phyloP scores from a whole-genome alignment of 164 flowering plant genomes.

The Tetracentron sinense region DNA sequence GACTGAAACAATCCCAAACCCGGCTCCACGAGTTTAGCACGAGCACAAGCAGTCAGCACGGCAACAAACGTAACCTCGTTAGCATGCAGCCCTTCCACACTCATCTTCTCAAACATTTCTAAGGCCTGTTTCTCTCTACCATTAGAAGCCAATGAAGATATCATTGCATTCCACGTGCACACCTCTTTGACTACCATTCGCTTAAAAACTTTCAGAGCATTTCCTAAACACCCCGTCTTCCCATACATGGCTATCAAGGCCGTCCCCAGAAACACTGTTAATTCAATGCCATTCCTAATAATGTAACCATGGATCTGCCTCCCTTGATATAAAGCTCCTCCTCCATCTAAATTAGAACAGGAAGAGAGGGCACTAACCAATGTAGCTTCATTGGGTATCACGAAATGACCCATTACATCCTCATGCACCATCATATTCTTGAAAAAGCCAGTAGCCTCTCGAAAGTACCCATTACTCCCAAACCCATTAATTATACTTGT shows the following conservation, averaged over 20 bases:
- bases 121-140: constrained; percentile 55
- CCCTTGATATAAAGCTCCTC: constrained; percentile 41
- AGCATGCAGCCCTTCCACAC: constrained; percentile 28
- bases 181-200: constrained; percentile 38
- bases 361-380: constrained; percentile 63
- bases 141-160: constrained; percentile 55
- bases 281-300: constrained; percentile 30
- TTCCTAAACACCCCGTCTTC: constrained; percentile 43
- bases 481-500: constrained; percentile 69
- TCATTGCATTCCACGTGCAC: constrained; percentile 79
- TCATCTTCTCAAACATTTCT: constrained; percentile 56
- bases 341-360: constrained; percentile 43
- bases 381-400: constrained; percentile 76
- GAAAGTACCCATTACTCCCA: constrained; percentile 31
- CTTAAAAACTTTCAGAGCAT: constrained; percentile 39
- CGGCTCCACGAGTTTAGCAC: constrained; percentile 42
- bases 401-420: constrained; percentile 23
- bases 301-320: constrained; percentile 66
- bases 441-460: constrained; percentile 49
- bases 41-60: constrained; percentile 70
- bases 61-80: constrained; percentile 66
- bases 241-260: constrained; percentile 70
- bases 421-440: constrained; percentile 45
- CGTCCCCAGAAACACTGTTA: constrained; percentile 48
- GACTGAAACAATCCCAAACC: constrained; percentile 49